phyloP scores from a whole-genome alignment of 2,329 filamentous ascomycete genomes.

The Pochonia chlamydosporia region DNA sequence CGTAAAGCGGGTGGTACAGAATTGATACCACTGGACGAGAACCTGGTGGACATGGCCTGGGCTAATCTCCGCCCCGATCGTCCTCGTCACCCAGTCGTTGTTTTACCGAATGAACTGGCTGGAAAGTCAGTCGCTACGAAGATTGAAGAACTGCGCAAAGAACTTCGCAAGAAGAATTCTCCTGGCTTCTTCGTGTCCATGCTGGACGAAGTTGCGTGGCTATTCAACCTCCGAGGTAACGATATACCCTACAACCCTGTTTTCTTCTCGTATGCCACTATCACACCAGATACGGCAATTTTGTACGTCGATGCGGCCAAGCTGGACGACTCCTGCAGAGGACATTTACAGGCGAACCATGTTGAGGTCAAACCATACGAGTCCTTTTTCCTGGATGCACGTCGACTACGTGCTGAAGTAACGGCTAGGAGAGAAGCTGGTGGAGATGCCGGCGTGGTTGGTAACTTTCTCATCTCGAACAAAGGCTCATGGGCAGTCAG shows the following conservation, averaged over 20 bases:
- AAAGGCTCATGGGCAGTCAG: conserved; percentile 91
- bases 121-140: conserved; percentile 82
- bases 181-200: conserved; percentile 86
- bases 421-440: conserved; percentile 33
- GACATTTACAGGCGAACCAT: conserved; percentile 62
- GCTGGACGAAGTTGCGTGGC: conserved; percentile 95
- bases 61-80: conserved; percentile 63
- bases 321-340: conserved; percentile 60
- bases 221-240: conserved; percentile 93
- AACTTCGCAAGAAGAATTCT: conserved; percentile 83
- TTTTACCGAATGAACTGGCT: conserved; percentile 66
- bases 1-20: conserved; percentile 78
- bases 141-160: conserved; percentile 79
- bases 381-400: conserved; percentile 73
- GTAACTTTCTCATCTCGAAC: conserved; percentile 80
- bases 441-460: conserved; percentile 22
- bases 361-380: conserved; percentile 78
- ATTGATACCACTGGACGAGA: conserved; percentile 69
- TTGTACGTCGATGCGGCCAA: conserved; percentile 83
- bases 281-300: conserved; percentile 71
- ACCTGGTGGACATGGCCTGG: conserved; percentile 92
- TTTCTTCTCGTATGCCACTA: conserved; percentile 91
- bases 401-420: conserved; percentile 41
- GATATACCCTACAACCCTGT: conserved; percentile 98
- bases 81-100: conserved; percentile 69